A percentile compares a stretch with the other conserved stretches of the same genome.
phyloP scores from a whole-genome alignment of 805 yeast species.

The Saturnispora saitoi region DNA sequence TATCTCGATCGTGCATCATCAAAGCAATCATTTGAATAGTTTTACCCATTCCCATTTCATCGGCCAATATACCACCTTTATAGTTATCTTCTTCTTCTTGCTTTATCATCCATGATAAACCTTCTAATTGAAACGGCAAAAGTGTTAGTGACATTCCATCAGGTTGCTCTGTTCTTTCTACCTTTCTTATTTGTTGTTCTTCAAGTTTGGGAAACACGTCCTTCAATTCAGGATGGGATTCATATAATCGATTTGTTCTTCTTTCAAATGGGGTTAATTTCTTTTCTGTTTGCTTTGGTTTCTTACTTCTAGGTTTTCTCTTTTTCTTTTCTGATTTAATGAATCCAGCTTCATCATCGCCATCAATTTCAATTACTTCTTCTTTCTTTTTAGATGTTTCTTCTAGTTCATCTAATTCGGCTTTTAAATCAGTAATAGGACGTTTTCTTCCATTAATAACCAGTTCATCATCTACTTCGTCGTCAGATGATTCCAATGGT shows the following conservation, averaged over 20 bases:
- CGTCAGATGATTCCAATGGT: conserved; percentile 27
- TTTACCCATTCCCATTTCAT: conserved; percentile 99
- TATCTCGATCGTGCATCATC: conserved; percentile 57
- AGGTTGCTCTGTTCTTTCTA: conserved; percentile 65
- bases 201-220: conserved; percentile 63
- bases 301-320: conserved; percentile 13
- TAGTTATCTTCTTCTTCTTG: conserved; percentile 80
- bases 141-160: conserved; percentile 62
- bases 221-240: conserved; percentile 69
- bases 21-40: conserved; percentile 93
- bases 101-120: conserved; percentile 75
- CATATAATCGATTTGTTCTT: conserved; percentile 58
- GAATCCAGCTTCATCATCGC: conserved; percentile 32
- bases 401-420: conserved; percentile 10
- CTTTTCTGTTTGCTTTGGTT: conserved; percentile 31
- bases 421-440: conserved; percentile 1
- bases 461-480: conserved; percentile 4
- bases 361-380: conserved; percentile 32
- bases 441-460: conserved; percentile 3
- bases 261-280: conserved; percentile 63
- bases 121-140: conserved; percentile 90
- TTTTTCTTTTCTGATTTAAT: conserved; percentile 9
- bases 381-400: conserved; percentile 19
- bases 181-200: conserved; percentile 36
- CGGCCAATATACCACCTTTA: conserved; percentile 90